phyloP scores from a whole-genome alignment of 768 basidiomycete genomes.

The Suillus paluster region DNA sequence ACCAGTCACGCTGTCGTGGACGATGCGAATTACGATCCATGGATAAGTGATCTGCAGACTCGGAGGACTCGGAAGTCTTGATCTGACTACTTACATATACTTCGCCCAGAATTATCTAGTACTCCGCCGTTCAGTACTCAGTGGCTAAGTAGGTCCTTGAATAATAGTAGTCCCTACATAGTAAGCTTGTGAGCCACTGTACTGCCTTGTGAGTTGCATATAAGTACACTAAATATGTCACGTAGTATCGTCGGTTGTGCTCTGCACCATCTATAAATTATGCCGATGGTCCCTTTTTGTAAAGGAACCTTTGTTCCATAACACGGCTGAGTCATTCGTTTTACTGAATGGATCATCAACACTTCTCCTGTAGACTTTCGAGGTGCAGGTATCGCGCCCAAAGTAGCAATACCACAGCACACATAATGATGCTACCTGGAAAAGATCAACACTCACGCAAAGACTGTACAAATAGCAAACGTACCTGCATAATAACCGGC shows the following conservation, averaged over 20 bases:
- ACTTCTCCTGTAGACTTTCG: conserved; percentile 43
- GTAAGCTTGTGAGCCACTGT: too few relatives aligned
- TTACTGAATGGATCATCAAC: neutral
- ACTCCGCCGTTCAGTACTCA: too few relatives aligned
- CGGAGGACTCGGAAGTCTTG: too few relatives aligned
- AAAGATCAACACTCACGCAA: neutral
- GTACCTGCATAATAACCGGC: conserved; percentile 47
- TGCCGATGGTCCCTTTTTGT: neutral
- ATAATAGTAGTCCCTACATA: too few relatives aligned
- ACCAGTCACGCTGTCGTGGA: too few relatives aligned
- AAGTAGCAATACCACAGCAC: conserved; percentile 47
- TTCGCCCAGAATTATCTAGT: too few relatives aligned
- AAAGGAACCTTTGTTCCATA: neutral
- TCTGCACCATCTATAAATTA: neutral
- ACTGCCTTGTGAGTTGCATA: neutral
- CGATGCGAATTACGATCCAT: too few relatives aligned
- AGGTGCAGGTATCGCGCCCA: conserved; percentile 46
- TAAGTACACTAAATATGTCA: neutral
- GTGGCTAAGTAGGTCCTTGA: too few relatives aligned
- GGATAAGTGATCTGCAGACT: too few relatives aligned
- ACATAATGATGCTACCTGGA: conserved; percentile 43
- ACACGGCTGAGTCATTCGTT: neutral
- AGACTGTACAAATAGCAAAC: conserved; percentile 5
- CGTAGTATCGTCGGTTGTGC: neutral
- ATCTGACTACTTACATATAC: too few relatives aligned